These are phyloP conservation scores for Tricholomella constricta DNA, from an alignment of 768 basidiomycete genomes.

Conservation along the genomic window DNA sequence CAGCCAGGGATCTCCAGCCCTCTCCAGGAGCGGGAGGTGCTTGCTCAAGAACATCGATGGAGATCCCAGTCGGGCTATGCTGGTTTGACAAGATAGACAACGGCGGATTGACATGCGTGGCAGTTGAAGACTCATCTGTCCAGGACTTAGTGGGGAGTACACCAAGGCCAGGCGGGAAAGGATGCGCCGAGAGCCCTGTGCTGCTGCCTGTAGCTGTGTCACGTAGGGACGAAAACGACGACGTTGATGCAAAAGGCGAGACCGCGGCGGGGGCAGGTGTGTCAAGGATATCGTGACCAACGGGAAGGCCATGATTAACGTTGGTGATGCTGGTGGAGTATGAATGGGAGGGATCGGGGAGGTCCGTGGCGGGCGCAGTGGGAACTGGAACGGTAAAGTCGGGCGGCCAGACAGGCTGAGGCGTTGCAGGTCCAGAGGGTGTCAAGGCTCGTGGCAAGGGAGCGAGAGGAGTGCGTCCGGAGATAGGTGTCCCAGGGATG, in stretches of 20 bases:
- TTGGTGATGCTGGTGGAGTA: constrained; percentile 9
- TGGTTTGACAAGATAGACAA: constrained; percentile 16
- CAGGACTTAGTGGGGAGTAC: constrained; percentile 30
- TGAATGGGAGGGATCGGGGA: constrained; percentile 2
- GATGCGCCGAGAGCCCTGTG: constrained; percentile 24
- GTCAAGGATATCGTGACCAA: constrained; percentile 50
- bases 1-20: constrained; percentile 60
- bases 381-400: constrained; percentile 2
- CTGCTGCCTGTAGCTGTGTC: constrained; percentile 35
- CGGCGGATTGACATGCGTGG: constrained; percentile 14
- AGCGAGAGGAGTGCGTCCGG: constrained; percentile 26
- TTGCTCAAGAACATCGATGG: constrained; percentile 68
- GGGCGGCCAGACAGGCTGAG: constrained; percentile 6
- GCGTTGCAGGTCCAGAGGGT: constrained; percentile 33
- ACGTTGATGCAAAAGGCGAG: constrained; percentile 45
- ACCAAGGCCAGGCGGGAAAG: constrained; percentile 42
- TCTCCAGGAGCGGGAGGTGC: constrained; percentile 64
- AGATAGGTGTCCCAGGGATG: constrained; percentile 40
- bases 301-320: constrained; percentile 13
- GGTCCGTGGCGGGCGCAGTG: constrained; percentile 3
- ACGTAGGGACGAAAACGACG: constrained; percentile 37
- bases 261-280: constrained; percentile 59
- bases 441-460: constrained; percentile 52
- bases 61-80: constrained; percentile 36
- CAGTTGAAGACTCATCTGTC: constrained; percentile 26